Percentiles rank a stretch among this genome's conserved stretches.
Evolutionary conservation across 2,329 filamentous ascomycete genomes (phyloP).

Genomic region (Aspergillus niger): DNA sequence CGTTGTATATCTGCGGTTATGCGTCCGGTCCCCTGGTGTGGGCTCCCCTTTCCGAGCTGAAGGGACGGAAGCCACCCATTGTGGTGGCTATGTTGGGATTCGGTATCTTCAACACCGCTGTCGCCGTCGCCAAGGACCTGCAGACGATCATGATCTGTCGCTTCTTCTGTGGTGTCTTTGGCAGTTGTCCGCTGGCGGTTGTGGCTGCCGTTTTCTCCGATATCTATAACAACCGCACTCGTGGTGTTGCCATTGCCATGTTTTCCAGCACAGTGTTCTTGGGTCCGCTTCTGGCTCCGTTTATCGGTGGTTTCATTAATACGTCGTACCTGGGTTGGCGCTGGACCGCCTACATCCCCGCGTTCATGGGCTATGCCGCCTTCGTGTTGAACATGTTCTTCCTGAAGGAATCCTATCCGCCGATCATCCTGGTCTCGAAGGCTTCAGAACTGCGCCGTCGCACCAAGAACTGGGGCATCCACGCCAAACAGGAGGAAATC

Average conservation of each 20-base stretch:
- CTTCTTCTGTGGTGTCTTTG: conserved; percentile 50
- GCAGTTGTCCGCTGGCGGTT: conserved; percentile 42
- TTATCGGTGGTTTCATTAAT: conserved; percentile 52
- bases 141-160: conserved; percentile 42
- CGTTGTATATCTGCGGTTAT: conserved; percentile 52
- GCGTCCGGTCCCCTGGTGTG: conserved; percentile 60
- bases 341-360: conserved; percentile 52
- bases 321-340: conserved; percentile 50
- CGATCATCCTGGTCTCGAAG: conserved; percentile 55
- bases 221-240: conserved; percentile 49
- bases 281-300: conserved; percentile 54
- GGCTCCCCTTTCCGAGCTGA: conserved; percentile 62
- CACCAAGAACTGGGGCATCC: conserved; percentile 62
- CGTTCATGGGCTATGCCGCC: conserved; percentile 54
- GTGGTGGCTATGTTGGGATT: conserved; percentile 45
- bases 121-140: conserved; percentile 42
- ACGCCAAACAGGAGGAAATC: conserved; percentile 56
- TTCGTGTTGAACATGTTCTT: conserved; percentile 42
- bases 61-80: conserved; percentile 56
- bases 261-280: conserved; percentile 57
- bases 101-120: conserved; percentile 47
- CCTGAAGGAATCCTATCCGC: conserved; percentile 57
- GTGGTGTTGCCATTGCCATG: conserved; percentile 44
- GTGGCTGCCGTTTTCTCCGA: conserved; percentile 48
- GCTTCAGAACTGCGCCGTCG: conserved; percentile 53